These are phyloP conservation scores for Teunomyces kruisii DNA, from an alignment of 805 yeast genomes.

Conservation along the genomic window DNA sequence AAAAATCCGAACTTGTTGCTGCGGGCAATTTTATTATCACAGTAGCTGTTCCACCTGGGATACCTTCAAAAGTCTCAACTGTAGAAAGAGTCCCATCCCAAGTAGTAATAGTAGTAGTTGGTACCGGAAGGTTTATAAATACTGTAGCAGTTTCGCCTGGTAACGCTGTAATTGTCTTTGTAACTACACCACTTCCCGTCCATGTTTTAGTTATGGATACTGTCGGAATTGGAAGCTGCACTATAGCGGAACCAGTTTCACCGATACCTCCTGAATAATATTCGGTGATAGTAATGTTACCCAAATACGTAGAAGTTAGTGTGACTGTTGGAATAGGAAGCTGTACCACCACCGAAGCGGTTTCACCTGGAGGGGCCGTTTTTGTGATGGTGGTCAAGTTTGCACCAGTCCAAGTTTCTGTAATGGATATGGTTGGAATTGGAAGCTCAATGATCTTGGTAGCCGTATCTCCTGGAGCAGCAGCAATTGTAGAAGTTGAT, in stretches of 20 bases:
- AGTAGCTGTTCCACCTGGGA: no score
- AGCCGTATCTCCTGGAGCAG: constrained; percentile 7
- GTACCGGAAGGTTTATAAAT: background rate
- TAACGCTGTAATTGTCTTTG: background rate
- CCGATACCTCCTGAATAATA: no score
- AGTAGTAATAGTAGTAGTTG: background rate
- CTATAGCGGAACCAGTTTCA: no score
- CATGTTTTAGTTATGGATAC: constrained; percentile 7
- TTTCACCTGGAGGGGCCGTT: constrained; percentile 8
- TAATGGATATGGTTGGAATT: constrained; percentile 6
- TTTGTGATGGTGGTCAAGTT: constrained; percentile 8
- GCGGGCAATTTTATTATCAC: no score
- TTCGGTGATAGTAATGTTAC: no score
- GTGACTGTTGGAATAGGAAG: constrained; percentile 10
- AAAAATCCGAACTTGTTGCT: no score
- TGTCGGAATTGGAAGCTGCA: background rate
- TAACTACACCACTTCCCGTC: background rate
- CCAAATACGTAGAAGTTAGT: no score
- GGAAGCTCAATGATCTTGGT: constrained; percentile 15
- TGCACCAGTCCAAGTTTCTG: constrained; percentile 11
- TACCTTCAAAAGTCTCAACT: no score
- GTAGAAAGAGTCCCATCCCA: no score
- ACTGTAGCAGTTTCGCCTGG: constrained; percentile 4
- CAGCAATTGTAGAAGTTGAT: constrained; percentile 7
- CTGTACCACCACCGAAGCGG: constrained; percentile 12